These are phyloP conservation scores for Zostera marina DNA, from an alignment of 116 monocot genomes.

Conservation along the genomic window DNA sequence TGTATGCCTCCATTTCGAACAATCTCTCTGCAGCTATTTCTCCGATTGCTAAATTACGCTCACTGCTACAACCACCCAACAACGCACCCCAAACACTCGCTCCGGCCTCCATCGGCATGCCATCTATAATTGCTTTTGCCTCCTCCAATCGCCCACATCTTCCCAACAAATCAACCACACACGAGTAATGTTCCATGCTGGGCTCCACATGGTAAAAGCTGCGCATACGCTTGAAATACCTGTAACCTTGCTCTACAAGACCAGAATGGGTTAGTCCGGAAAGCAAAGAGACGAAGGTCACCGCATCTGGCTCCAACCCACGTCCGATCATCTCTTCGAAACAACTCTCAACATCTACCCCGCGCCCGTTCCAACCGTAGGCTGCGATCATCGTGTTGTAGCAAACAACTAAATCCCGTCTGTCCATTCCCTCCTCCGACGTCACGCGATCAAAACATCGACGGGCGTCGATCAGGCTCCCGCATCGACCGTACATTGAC, in stretches of 20 bases:
- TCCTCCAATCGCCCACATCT: constrained; percentile 34
- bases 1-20: constrained; percentile 34
- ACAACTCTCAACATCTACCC: constrained; percentile 15
- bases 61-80: constrained; percentile 18
- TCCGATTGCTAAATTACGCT: constrained; percentile 38
- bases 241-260: constrained; percentile 32
- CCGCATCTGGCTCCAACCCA: constrained; percentile 21
- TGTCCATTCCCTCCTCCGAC: constrained; percentile 17
- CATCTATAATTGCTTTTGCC: constrained; percentile 22
- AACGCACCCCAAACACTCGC: constrained; percentile 48
- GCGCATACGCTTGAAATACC: constrained; percentile 32
- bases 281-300: constrained; percentile 42
- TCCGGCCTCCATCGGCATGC: constrained; percentile 23
- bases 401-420: background rate
- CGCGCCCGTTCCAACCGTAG: constrained; percentile 34
- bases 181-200: constrained; percentile 36
- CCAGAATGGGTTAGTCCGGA: constrained; percentile 34
- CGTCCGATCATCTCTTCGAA: constrained; percentile 36
- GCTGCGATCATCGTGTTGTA: constrained; percentile 60
- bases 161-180: constrained; percentile 44
- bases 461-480: constrained; percentile 29
- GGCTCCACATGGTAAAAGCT: constrained; percentile 20
- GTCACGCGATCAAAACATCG: constrained; percentile 16
- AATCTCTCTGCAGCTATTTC: constrained; percentile 30
- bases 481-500: constrained; percentile 56